These are phyloP conservation scores for Pulveroboletus sp. DNA, from an alignment of 768 basidiomycete species.

Conservation along the genomic window DNA sequence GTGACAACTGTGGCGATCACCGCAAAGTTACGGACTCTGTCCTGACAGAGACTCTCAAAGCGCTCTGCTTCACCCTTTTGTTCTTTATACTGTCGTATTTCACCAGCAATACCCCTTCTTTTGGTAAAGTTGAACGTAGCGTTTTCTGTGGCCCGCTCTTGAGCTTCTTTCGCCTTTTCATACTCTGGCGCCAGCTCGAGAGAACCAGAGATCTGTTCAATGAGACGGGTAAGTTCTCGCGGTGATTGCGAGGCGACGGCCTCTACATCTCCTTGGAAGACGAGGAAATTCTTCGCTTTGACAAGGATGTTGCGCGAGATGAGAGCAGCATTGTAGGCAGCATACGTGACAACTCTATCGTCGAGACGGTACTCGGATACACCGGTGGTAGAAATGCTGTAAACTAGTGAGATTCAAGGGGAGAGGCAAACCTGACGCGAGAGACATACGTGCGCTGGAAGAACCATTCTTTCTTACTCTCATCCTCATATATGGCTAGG, in stretches of 20 bases:
- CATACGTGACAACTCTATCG: constrained; percentile 73
- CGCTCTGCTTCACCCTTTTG: constrained; percentile 91
- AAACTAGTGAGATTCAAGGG: background rate
- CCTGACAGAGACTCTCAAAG: constrained; percentile 72
- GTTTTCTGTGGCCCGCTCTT: constrained; percentile 88
- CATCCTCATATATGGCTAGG: constrained; percentile 82
- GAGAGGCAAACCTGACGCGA: background rate
- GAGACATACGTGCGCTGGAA: constrained; percentile 86
- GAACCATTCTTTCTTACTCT: constrained; percentile 72
- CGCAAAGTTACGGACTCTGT: constrained; percentile 48
- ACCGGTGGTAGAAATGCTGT: constrained; percentile 82
- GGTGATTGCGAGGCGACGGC: constrained; percentile 94
- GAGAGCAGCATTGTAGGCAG: constrained; percentile 84
- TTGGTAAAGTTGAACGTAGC: constrained; percentile 95
- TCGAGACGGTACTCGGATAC: constrained; percentile 91
- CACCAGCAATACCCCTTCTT: constrained; percentile 86
- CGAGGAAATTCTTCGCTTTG: constrained; percentile 98
- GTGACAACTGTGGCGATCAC: background rate
- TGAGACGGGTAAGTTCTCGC: constrained; percentile 80
- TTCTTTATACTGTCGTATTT: constrained; percentile 96
- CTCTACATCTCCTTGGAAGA: constrained; percentile 99
- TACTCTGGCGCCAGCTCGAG: constrained; percentile 86
- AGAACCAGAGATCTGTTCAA: constrained; percentile 95
- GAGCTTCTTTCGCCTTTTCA: constrained; percentile 80
- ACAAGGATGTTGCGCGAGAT: constrained; percentile 91